Evolutionary conservation across 129 eudicot species (phyloP), one percentile per base, ranked within the genome.

Genomic region (Escallonia herrerae): DNA sequence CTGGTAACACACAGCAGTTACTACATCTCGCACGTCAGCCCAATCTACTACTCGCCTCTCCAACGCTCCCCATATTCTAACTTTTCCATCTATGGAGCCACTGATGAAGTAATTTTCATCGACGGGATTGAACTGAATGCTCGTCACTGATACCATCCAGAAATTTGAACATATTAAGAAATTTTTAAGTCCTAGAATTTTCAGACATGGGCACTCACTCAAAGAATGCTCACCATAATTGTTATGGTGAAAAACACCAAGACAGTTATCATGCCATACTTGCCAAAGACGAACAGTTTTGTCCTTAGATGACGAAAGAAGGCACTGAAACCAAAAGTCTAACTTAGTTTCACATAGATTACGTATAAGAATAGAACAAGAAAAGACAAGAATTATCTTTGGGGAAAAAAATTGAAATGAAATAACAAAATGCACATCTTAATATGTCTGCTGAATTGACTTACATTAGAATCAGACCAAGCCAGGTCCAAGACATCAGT

Each of bases 211-310:
- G 41, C 67, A 8, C 46, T 62, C 1, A 22, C 33, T 22, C 33
- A 22, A 22, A 22, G 33, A 22, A 22, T 22, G 44, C 66, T 77
- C 52, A 90, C 97, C 97, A 58, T 80, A 90, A 58, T 90, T 77
- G 40, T 63, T 82, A 60, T 90, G 97, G 33, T 56, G 65, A 70
- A 82, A 90, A 62, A 84, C 91, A 38, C 74, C 72, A 45, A 86
- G 77, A 68, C 93, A 90, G 51, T 76, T 45, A 7, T 76, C 62
- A 3, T 60, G 78, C 50, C 89, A 93, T 22, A 84, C 70, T 73
- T 87, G 68, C 97, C 97, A 90, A 52, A 84, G 48, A 3, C 97
- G 79, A 69, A 90, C 95, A 8, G 95, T 87, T 74, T 82, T 76
- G 73, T 90, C 97, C 70, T 52, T 84, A 3, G 97, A 90, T 41